Percentiles rank a stretch among this genome's conserved stretches.
These are phyloP conservation scores for Chimonanthus salicifolius DNA, from an alignment of 164 flowering plant genomes.

Conservation along the genomic window DNA sequence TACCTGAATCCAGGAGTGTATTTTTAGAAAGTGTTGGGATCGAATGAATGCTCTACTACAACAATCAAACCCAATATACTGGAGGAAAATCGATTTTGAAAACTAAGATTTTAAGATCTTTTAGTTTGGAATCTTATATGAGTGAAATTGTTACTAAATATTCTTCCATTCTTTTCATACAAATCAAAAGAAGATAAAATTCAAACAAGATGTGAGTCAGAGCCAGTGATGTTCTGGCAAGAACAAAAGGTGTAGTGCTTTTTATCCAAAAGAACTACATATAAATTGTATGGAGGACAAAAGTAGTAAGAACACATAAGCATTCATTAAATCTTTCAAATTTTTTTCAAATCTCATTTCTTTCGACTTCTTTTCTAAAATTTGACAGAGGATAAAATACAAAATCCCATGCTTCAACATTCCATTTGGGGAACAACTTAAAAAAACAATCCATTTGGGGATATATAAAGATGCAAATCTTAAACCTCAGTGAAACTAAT, in stretches of 20 bases:
- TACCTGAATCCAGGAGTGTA: conserved; percentile 35
- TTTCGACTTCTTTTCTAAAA: not conserved
- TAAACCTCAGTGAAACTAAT: too few species aligned
- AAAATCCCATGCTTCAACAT: not conserved
- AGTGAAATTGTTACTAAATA: too few species aligned
- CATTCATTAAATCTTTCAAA: not conserved
- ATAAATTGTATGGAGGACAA: not conserved
- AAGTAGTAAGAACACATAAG: not conserved
- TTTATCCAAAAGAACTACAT: not conserved
- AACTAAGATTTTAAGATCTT: too few species aligned
- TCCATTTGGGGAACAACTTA: too few species aligned
- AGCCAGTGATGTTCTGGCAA: too few species aligned
- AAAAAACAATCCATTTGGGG: not conserved
- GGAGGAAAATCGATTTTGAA: too few species aligned
- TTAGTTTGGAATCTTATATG: not conserved
- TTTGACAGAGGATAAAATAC: not conserved
- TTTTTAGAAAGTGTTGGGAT: too few species aligned
- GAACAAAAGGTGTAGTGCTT: not conserved
- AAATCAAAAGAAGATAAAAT: not conserved
- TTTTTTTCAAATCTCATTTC: not conserved
- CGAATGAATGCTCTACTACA: too few species aligned
- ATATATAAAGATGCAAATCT: too few species aligned
- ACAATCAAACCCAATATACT: too few species aligned
- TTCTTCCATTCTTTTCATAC: too few species aligned
- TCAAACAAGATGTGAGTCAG: not conserved